phyloP scores from a whole-genome alignment of 31 red algal species.

The Odonthalia washingtoniensis region DNA sequence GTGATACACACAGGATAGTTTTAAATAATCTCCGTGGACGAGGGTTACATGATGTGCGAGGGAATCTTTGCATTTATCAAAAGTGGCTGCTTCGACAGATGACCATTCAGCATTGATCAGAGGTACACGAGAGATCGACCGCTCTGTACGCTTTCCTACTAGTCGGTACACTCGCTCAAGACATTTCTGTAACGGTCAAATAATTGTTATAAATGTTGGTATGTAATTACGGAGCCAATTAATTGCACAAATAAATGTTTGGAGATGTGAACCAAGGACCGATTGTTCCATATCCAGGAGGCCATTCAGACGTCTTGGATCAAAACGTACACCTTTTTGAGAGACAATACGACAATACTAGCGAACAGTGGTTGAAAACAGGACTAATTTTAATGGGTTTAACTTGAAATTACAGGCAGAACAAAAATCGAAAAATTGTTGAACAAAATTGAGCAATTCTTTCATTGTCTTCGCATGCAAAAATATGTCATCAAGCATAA shows the following conservation, averaged over 20 bases:
- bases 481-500: conserved; percentile 11
- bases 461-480: neutral
- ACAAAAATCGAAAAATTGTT: neutral
- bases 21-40: neutral
- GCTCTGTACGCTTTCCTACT: neutral
- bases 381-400: neutral
- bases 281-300: neutral
- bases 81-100: neutral
- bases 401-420: neutral
- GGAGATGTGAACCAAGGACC: neutral
- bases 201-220: conserved; percentile 4
- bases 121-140: neutral
- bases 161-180: neutral
- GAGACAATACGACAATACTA: neutral
- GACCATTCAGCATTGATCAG: neutral
- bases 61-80: neutral
- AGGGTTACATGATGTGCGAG: neutral
- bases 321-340: no score
- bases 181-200: neutral
- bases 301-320: neutral
- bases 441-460: neutral
- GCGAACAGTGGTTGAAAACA: neutral
- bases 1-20: conserved; percentile 14
- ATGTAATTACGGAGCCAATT: neutral
- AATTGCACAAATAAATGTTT: conserved; percentile 9